These are phyloP conservation scores for Solanum dulcamara DNA, from an alignment of 257 asterid genomes.

Conservation along the genomic window DNA sequence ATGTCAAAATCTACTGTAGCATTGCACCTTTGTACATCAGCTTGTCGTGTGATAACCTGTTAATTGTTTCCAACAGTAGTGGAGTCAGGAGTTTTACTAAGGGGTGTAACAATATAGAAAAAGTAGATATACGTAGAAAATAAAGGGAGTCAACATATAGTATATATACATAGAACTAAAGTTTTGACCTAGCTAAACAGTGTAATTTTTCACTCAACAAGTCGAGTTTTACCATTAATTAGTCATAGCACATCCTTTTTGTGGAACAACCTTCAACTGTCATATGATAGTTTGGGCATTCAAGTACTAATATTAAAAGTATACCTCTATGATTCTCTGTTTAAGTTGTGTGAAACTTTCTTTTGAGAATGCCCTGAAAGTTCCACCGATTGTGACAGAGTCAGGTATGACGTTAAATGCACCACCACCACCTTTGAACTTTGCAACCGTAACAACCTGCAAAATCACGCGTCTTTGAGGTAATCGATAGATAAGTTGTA, in stretches of 20 bases:
- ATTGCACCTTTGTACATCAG: slow-evolving; percentile 50
- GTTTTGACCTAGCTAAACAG: no score
- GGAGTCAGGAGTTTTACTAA: background rate
- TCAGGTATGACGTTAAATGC: slow-evolving; percentile 61
- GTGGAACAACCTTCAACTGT: background rate
- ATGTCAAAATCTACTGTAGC: slow-evolving; percentile 25
- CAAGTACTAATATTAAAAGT: background rate
- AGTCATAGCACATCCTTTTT: background rate
- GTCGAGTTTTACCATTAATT: background rate
- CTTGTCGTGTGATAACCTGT: slow-evolving; percentile 49
- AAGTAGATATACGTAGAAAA: background rate
- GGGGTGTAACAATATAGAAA: background rate
- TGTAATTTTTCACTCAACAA: background rate
- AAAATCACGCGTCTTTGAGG: background rate
- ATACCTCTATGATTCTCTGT: slow-evolving; percentile 54
- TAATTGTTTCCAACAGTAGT: background rate
- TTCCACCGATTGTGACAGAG: slow-evolving; percentile 50
- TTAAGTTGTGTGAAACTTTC: slow-evolving; percentile 34
- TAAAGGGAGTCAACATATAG: no score
- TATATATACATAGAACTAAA: no score
- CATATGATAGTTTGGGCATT: background rate
- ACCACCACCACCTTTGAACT: slow-evolving; percentile 41
- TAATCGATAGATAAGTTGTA: background rate
- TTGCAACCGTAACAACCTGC: slow-evolving; percentile 52
- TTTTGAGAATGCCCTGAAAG: slow-evolving; percentile 54